These are phyloP conservation scores for Knoxdaviesia capensis DNA, from an alignment of 2,329 filamentous ascomycete species.

Conservation along the genomic window DNA sequence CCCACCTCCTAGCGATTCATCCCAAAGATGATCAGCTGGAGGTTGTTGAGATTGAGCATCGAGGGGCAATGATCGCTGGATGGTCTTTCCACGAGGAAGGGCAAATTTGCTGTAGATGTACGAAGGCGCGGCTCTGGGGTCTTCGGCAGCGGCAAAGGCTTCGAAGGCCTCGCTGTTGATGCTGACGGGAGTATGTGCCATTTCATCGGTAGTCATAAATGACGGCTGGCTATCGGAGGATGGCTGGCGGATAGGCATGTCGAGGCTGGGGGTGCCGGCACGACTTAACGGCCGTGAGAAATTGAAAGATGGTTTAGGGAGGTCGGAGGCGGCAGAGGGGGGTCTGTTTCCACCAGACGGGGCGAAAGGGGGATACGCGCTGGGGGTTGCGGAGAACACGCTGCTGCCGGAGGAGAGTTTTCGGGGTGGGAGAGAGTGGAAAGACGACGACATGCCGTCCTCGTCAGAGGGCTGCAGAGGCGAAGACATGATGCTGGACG, in stretches of 20 bases:
- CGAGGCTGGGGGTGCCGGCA: slow-evolving; percentile 37
- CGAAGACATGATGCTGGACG: slow-evolving; percentile 41
- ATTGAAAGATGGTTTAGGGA: slow-evolving; percentile 67
- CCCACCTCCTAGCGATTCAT: too few relatives aligned
- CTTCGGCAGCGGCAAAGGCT: slow-evolving; percentile 21
- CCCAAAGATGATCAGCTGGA: slow-evolving; percentile 17
- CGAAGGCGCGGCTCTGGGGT: slow-evolving; percentile 29
- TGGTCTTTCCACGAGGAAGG: slow-evolving; percentile 60
- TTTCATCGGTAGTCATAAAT: slow-evolving; percentile 42
- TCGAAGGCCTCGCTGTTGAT: slow-evolving; percentile 51
- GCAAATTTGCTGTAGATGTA: slow-evolving; percentile 77
- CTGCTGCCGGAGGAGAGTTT: slow-evolving; percentile 58
- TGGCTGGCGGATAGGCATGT: slow-evolving; percentile 39
- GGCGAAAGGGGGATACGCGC: slow-evolving; percentile 38
- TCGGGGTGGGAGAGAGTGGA: slow-evolving; percentile 46
- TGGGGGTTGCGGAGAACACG: slow-evolving; percentile 26
- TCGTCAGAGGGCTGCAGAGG: slow-evolving; percentile 50
- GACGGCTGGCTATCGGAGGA: slow-evolving; percentile 49
- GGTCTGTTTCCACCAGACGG: slow-evolving; percentile 32
- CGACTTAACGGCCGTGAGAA: slow-evolving; percentile 82
- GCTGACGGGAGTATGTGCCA: slow-evolving; percentile 48
- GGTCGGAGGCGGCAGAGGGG: slow-evolving; percentile 66
- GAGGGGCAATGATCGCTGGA: slow-evolving; percentile 47
- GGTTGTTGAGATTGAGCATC: slow-evolving; percentile 28
- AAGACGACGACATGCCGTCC: slow-evolving; percentile 35